Evolutionary conservation across 1,284 basidiomycete genomes (phyloP).

Genomic region (Pseudozyma tsukubaensis): DNA sequence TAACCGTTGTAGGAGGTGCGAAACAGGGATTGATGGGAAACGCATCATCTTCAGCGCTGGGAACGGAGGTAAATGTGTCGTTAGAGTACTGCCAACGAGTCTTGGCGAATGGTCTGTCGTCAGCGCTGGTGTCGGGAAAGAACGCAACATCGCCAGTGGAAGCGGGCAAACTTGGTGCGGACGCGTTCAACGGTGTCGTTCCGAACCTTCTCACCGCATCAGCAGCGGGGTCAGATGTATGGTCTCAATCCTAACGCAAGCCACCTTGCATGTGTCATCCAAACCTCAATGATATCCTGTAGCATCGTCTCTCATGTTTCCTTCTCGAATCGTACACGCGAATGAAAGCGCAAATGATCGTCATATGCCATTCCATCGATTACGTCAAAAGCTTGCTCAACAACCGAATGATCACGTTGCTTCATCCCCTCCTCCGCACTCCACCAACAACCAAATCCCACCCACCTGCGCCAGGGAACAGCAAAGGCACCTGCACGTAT

Average conservation of each 20-base stretch:
- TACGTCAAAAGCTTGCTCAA: no score
- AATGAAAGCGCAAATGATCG: background rate
- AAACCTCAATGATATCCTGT: no score
- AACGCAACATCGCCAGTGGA: background rate
- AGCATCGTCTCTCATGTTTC: background rate
- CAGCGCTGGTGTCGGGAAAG: background rate
- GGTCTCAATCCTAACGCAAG: background rate
- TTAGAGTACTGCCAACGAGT: conserved; percentile 3
- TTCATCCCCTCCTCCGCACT: conserved; percentile 20
- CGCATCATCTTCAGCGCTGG: no score
- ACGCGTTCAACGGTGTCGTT: no score
- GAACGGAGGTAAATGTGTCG: background rate
- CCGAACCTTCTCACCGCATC: no score
- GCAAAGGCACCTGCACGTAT: conserved; percentile 28
- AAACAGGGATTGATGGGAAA: no score
- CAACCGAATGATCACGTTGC: no score
- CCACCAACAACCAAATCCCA: conserved; percentile 49
- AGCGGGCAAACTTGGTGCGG: background rate
- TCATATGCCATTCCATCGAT: background rate
- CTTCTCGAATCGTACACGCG: background rate
- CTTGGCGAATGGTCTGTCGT: background rate
- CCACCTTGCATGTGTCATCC: no score
- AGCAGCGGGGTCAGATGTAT: background rate
- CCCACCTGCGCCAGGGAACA: conserved; percentile 8
- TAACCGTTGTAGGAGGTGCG: no score